A percentile compares a stretch with the other conserved stretches of the same genome.
Conservation (phyloP, 192 early-diverging fungal genomes). For the Gigaspora rosea region DNA sequence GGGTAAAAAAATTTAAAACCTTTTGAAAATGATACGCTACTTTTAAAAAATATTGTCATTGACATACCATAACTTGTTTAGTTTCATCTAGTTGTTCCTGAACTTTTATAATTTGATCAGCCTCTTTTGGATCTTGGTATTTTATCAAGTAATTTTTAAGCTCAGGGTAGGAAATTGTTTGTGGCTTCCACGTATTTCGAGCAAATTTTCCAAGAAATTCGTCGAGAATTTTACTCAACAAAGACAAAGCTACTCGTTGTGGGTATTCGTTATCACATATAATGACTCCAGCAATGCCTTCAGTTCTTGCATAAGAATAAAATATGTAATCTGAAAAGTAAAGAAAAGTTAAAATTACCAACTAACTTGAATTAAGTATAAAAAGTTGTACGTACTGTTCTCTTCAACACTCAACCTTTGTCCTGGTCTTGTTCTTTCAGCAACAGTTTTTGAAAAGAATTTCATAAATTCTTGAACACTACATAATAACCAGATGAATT, state of each 20-base stretch:
- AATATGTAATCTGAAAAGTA: slow-evolving; percentile 69
- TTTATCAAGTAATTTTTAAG: slow-evolving; percentile 70
- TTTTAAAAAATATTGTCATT: slow-evolving; percentile 13
- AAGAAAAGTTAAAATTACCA: not conserved
- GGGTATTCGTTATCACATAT: slow-evolving; percentile 91
- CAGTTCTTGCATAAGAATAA: slow-evolving; percentile 74
- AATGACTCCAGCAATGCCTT: slow-evolving; percentile 74
- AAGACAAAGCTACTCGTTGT: slow-evolving; percentile 79
- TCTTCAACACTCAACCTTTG: slow-evolving; percentile 80
- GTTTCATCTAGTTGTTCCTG: slow-evolving; percentile 98
- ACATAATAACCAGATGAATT: slow-evolving; percentile 8
- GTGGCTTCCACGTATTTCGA: slow-evolving; percentile 38
- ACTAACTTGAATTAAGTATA: not conserved
- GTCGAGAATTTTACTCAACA: slow-evolving; percentile 83
- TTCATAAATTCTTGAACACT: slow-evolving; percentile 87
- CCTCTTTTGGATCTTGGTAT: slow-evolving; percentile 91
- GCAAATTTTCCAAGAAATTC: slow-evolving; percentile 77
- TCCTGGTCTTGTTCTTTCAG: slow-evolving; percentile 80
- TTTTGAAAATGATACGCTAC: too few relatives aligned
- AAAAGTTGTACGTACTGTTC: slow-evolving; percentile 55
- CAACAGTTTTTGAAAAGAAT: slow-evolving; percentile 81
- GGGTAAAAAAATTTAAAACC: not conserved
- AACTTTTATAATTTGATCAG: slow-evolving; percentile 90
- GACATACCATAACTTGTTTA: slow-evolving; percentile 80
- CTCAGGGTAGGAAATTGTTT: slow-evolving; percentile 62